Percentiles rank a stretch among this genome's conserved stretches.
phyloP scores from a whole-genome alignment of 2,329 filamentous ascomycete species.

The Moelleriella libera region DNA sequence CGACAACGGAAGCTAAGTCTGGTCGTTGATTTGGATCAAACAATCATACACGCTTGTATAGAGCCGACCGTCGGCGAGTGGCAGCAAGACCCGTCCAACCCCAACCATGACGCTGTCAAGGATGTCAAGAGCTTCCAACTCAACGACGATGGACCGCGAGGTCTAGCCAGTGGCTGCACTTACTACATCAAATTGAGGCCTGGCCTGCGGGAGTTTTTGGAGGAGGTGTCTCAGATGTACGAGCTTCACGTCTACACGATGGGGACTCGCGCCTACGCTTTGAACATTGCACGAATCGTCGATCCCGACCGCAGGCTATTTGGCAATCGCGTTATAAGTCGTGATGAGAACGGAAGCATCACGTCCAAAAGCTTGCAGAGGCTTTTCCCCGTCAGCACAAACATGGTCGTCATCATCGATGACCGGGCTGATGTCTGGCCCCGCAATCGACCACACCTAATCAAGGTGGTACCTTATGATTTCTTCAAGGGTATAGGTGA shows the following conservation, averaged over 20 bases:
- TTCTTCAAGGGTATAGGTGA: conserved; percentile 98
- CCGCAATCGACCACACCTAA: conserved; percentile 77
- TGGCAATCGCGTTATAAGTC: conserved; percentile 86
- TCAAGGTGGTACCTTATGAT: conserved; percentile 90
- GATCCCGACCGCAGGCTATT: conserved; percentile 84
- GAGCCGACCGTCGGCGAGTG: conserved; percentile 94
- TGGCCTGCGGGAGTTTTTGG: conserved; percentile 67
- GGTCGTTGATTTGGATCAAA: conserved; percentile 95
- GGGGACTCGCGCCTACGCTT: conserved; percentile 92
- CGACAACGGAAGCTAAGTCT: conserved; percentile 73
- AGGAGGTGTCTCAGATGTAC: conserved; percentile 65
- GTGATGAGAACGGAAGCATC: conserved; percentile 92
- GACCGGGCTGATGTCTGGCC: conserved; percentile 94
- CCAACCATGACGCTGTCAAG: conserved; percentile 82
- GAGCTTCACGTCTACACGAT: conserved; percentile 98
- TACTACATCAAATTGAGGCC: conserved; percentile 98
- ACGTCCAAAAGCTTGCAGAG: conserved; percentile 80
- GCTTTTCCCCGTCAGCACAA: conserved; percentile 89
- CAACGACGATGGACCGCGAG: conserved; percentile 66
- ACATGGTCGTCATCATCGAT: conserved; percentile 99
- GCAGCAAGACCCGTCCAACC: conserved; percentile 77
- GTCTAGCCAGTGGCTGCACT: conserved; percentile 59
- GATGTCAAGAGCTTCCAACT: conserved; percentile 83
- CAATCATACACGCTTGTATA: conserved; percentile 94
- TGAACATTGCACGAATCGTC: conserved; percentile 82